Conservation (phyloP, 2,329 filamentous ascomycete genomes). For the Colletotrichum tropicale region DNA sequence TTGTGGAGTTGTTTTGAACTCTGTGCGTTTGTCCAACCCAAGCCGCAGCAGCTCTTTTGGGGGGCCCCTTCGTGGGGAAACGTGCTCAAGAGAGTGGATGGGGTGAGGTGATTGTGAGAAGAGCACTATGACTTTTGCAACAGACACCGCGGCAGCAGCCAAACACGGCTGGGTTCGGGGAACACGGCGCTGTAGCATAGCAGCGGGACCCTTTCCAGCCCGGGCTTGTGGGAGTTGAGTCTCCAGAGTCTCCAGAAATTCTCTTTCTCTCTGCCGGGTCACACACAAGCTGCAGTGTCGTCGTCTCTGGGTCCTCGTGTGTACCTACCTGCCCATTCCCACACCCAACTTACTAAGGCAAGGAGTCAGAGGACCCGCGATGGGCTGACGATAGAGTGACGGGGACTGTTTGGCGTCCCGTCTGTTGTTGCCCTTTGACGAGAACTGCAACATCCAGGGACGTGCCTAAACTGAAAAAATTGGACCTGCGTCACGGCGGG, state of each 20-base stretch:
- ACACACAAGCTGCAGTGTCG: not conserved
- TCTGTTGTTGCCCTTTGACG: not conserved
- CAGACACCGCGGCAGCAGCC: not conserved
- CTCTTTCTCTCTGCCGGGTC: not conserved
- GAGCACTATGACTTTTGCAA: not conserved
- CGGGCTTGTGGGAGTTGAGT: not conserved
- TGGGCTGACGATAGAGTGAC: not conserved
- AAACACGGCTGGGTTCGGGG: not conserved
- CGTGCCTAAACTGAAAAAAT: conserved; percentile 16
- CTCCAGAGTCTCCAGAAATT: not conserved
- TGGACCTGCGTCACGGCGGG: not conserved
- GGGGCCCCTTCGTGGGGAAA: conserved; percentile 10
- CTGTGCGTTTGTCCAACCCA: not conserved
- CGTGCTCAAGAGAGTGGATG: conserved; percentile 21
- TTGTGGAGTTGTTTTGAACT: conserved; percentile 17
- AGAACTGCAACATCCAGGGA: conserved; percentile 5
- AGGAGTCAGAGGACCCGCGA: not conserved
- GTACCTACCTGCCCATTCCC: not conserved
- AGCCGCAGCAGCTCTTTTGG: not conserved
- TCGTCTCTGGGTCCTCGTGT: not conserved
- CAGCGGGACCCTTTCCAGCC: not conserved
- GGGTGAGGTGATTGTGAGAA: conserved; percentile 5
- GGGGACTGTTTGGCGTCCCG: not conserved
- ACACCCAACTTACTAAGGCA: not conserved
- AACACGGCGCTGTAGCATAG: not conserved